Evolutionary conservation across 768 basidiomycete genomes (phyloP), one percentile per base, ranked within the genome.

Genomic region (Gymnopilus dilepis): DNA sequence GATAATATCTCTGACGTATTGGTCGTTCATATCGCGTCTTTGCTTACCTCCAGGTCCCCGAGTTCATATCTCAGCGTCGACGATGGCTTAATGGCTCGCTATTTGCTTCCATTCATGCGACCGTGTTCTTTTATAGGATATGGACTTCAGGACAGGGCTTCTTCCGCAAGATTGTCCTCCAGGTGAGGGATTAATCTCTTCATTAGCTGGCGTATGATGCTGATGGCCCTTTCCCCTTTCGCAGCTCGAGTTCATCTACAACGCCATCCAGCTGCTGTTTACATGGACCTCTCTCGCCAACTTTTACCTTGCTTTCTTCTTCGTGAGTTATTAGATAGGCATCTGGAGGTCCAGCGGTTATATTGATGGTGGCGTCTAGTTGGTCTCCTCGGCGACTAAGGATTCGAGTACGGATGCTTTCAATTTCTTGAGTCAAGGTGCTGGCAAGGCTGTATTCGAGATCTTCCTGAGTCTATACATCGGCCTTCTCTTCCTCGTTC

Each of bases 281-380:
- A 91, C 95, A 13, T 99, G 96, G 96, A 96, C 95, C 8, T 86
- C 90, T 15, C 79, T 97, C 43, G 95, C 93, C 31, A 97, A 96
- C 73, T 97, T 95, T 78, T 97, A 94, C 73, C 82, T 97, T 54
- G 92, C 94, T 41, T 95, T 96, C 81, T 96, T 92, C 84, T 96
- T 95, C 76, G 91, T 93, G 67, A 76, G 91, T 81, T 42, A 45
- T 30, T 28, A 17, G 47, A 50, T 53, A 47, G 51, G 56, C 26
- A 21, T 56, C 17, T 31, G 22, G 33, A 48, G 21, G 57, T 40
- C 30, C 37, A 15, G 33, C 47, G 13, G 21, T 33, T 48, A 26
- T 31, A 38, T 30, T 43, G 45, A 45, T 37, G 7, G 8, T 42
- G 3, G 43, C 30, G n/a, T 41, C 43, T 76, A 94, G 90, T 78